A percentile compares a stretch with the other conserved stretches of the same genome.
Conservation (phyloP, 495 filamentous ascomycete genomes). For the Achaetomiella virescens region DNA sequence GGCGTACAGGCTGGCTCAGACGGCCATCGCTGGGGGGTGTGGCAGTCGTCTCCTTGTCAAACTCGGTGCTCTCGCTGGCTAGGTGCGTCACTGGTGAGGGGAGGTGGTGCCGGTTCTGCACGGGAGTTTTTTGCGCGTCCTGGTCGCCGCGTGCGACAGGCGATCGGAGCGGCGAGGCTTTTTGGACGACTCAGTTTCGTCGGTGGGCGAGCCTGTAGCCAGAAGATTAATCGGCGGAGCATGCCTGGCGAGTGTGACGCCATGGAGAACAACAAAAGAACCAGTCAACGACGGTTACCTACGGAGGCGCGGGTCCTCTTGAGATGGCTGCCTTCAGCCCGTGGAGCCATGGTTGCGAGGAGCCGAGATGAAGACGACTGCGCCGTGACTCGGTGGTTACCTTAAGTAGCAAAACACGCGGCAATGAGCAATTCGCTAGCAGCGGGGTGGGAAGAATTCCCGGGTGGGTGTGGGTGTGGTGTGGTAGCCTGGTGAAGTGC, state of each 20-base stretch:
- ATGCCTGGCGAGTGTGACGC: constrained; percentile 23
- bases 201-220: constrained; percentile 38
- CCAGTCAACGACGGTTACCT: constrained; percentile 5
- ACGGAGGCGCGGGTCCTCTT: constrained; percentile 45
- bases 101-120: constrained; percentile 59
- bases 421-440: constrained; percentile 6
- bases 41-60: constrained; percentile 63
- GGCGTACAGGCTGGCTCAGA: constrained; percentile 50
- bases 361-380: constrained; percentile 5
- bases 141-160: constrained; percentile 40
- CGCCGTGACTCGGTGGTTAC: neutral
- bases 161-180: constrained; percentile 62
- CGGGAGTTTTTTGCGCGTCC: constrained; percentile 46
- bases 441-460: neutral
- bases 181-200: constrained; percentile 49
- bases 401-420: constrained; percentile 11
- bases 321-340: constrained; percentile 49
- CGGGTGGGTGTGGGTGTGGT: neutral
- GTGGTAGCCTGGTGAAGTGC: constrained; percentile 9
- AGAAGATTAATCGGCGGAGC: constrained; percentile 27
- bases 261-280: constrained; percentile 2
- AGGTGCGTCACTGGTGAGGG: constrained; percentile 77
- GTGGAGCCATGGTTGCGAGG: constrained; percentile 44
- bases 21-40: constrained; percentile 58
- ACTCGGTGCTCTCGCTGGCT: constrained; percentile 51